Percentiles rank a stretch among this genome's conserved stretches.
Evolutionary conservation across 129 eudicot species (phyloP).

Genomic region (Heracleum sosnowskyi): DNA sequence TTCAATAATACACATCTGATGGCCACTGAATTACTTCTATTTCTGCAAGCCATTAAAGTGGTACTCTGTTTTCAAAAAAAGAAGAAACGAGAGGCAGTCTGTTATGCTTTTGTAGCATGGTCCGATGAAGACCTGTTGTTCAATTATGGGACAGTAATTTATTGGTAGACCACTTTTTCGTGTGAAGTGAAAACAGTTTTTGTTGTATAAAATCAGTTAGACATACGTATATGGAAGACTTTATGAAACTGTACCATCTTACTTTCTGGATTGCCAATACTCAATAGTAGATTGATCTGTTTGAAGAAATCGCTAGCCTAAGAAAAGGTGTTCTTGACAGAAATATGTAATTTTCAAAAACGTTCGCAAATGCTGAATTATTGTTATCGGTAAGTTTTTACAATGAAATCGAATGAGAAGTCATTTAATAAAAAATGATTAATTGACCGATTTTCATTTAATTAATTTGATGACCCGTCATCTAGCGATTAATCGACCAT

Average conservation of each 20-base stretch:
- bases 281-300: not conserved
- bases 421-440: too few relatives aligned
- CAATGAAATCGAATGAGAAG: too few relatives aligned
- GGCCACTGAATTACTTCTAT: not conserved
- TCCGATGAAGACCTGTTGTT: not conserved
- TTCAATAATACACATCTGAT: conserved; percentile 2
- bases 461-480: too few relatives aligned
- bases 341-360: too few relatives aligned
- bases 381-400: too few relatives aligned
- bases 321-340: too few relatives aligned
- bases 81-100: not conserved
- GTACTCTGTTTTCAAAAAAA: too few relatives aligned
- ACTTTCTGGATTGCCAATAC: not conserved
- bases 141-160: not conserved
- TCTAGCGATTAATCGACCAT: too few relatives aligned
- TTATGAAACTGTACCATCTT: not conserved
- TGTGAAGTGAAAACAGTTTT: not conserved
- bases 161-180: not conserved
- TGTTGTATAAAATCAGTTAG: not conserved
- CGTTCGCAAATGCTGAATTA: too few relatives aligned
- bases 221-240: not conserved
- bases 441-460: too few relatives aligned
- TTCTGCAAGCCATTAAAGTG: not conserved
- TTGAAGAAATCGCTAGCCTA: too few relatives aligned
- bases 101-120: not conserved